Conservation (phyloP, 129 eudicot species). For the Chrysanthemum makinoi region DNA sequence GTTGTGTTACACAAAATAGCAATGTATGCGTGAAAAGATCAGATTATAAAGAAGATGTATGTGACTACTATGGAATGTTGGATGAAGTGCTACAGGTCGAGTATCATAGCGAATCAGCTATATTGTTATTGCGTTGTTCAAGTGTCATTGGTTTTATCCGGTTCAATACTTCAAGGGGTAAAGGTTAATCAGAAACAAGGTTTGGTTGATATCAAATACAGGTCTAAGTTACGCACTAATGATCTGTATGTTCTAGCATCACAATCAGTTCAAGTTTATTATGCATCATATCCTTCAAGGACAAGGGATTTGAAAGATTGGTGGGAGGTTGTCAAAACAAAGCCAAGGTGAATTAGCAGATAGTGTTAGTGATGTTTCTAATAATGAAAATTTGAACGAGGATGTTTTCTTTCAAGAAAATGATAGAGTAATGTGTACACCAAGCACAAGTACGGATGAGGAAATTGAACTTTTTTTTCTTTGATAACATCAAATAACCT, state of each 20-base stretch:
- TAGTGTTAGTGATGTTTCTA: background rate
- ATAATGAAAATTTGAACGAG: background rate
- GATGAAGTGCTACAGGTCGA: slow-evolving; percentile 5
- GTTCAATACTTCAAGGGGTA: background rate
- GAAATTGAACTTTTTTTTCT: background rate
- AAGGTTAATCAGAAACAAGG: background rate
- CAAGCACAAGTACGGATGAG: background rate
- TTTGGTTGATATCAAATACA: slow-evolving; percentile 5
- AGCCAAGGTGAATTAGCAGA: background rate
- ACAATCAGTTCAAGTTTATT: background rate
- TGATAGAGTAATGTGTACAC: background rate
- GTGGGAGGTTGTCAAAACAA: background rate
- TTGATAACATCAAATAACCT: too few relatives aligned
- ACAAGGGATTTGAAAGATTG: background rate
- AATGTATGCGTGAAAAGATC: background rate
- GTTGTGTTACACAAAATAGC: background rate
- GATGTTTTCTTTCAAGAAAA: background rate
- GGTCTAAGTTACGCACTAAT: background rate
- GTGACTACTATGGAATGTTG: slow-evolving; percentile 15
- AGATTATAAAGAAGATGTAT: background rate
- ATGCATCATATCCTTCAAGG: background rate
- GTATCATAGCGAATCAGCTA: background rate
- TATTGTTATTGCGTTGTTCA: background rate
- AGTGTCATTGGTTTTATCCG: slow-evolving; percentile 6
- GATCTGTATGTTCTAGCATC: background rate